Conservation (phyloP, 352 stramenopile genomes). For the Phytopythium ostracodes region DNA sequence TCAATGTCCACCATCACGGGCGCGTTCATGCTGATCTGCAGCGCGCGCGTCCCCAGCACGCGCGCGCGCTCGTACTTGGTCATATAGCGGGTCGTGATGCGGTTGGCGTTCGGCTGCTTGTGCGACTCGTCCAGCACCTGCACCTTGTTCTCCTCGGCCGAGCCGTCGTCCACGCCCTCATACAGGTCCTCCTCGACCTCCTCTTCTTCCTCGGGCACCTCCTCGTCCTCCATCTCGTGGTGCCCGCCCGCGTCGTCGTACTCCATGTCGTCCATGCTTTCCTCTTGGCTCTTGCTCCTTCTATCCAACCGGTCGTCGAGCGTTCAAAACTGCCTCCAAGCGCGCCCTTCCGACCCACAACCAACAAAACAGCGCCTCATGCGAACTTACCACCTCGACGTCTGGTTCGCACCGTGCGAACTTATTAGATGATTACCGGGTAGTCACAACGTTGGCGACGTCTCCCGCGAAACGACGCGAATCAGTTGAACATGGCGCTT, state of each 20-base stretch:
- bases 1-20: slow-evolving; percentile 96
- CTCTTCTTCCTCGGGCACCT: slow-evolving; percentile 79
- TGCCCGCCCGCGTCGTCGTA: slow-evolving; percentile 70
- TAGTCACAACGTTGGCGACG: not conserved
- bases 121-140: slow-evolving; percentile 83
- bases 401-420: not conserved
- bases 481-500: not conserved
- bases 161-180: slow-evolving; percentile 53
- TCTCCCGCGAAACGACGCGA: slow-evolving; percentile 3
- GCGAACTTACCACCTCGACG: not conserved
- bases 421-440: not conserved
- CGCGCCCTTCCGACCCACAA: not conserved
- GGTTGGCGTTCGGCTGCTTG: slow-evolving; percentile 81
- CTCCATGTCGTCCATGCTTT: slow-evolving; percentile 80
- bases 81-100: slow-evolving; percentile 98
- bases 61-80: slow-evolving; percentile 99
- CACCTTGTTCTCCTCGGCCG: slow-evolving; percentile 55
- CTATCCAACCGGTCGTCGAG: not conserved
- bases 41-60: slow-evolving; percentile 96
- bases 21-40: slow-evolving; percentile 99
- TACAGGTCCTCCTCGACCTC: slow-evolving; percentile 70
- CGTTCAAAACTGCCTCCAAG: slow-evolving; percentile 7
- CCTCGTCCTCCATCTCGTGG: slow-evolving; percentile 83
- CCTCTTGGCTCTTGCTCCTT: not conserved
- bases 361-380: not conserved